phyloP scores from a whole-genome alignment of 1,139 yeast genomes.

The Diutina pseudorugosa region DNA sequence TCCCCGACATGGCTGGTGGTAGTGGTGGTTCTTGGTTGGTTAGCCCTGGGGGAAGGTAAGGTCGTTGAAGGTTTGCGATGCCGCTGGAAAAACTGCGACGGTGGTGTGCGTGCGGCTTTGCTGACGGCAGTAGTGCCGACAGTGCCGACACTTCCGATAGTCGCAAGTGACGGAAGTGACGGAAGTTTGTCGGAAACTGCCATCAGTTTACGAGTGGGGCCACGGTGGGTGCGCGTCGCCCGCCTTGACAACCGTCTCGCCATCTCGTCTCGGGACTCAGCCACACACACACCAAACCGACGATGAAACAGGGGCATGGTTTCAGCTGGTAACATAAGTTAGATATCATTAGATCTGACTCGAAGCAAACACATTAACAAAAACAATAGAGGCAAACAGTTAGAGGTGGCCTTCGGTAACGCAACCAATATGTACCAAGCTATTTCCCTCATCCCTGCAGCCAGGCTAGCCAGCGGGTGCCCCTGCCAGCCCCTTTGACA shows the following conservation, averaged over 20 bases:
- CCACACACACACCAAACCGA: neutral
- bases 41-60: too few species aligned
- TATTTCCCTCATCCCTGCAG: neutral
- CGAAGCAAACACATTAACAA: too few species aligned
- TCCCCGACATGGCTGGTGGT: constrained; percentile 46
- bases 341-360: too few species aligned
- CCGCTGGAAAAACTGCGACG: neutral
- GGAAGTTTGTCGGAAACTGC: neutral
- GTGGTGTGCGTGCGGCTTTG: too few species aligned
- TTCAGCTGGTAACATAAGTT: too few species aligned
- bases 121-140: neutral
- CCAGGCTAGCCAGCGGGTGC: neutral
- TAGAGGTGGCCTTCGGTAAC: too few species aligned
- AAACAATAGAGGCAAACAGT: too few species aligned
- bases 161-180: neutral
- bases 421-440: neutral
- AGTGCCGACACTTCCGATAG: neutral
- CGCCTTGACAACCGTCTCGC: neutral
- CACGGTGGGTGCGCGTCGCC: neutral
- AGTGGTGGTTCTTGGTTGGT: too few species aligned
- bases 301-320: too few species aligned
- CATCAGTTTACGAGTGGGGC: neutral
- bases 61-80: neutral
- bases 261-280: too few species aligned
- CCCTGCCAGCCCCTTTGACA: neutral